Evolutionary conservation across 768 basidiomycete genomes (phyloP).

Genomic region (Termitomyces heimii): DNA sequence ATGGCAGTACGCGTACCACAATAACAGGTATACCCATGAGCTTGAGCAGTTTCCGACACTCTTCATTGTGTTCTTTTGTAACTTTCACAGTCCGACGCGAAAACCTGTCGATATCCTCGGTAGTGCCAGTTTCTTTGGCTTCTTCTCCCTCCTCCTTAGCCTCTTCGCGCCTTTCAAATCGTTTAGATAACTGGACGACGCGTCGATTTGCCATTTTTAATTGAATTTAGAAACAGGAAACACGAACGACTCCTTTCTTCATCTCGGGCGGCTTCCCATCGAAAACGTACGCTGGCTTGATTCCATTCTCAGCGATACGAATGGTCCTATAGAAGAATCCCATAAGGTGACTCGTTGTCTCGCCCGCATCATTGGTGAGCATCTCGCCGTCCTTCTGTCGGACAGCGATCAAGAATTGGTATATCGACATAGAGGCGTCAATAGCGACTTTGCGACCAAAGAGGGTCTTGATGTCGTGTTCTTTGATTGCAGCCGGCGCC

Average conservation of each 20-base stretch:
- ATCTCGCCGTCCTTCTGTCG: slow-evolving; percentile 94
- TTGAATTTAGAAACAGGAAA: background rate
- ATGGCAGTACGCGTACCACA: slow-evolving; percentile 46
- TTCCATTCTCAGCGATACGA: slow-evolving; percentile 96
- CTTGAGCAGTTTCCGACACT: slow-evolving; percentile 78
- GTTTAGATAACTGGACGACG: slow-evolving; percentile 76
- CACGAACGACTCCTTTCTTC: slow-evolving; percentile 92
- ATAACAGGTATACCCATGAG: slow-evolving; percentile 98
- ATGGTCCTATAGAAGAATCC: slow-evolving; percentile 98
- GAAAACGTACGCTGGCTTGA: slow-evolving; percentile 97
- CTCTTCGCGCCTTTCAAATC: slow-evolving; percentile 86
- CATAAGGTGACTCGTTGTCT: slow-evolving; percentile 98
- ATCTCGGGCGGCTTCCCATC: slow-evolving; percentile 98
- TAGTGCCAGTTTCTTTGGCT: slow-evolving; percentile 93
- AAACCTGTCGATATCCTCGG: slow-evolving; percentile 89
- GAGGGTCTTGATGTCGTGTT: slow-evolving; percentile 94
- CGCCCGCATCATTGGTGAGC: slow-evolving; percentile 95
- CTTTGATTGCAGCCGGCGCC: slow-evolving; percentile 83
- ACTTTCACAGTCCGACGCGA: slow-evolving; percentile 90
- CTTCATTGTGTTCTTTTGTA: slow-evolving; percentile 93
- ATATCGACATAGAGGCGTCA: slow-evolving; percentile 96
- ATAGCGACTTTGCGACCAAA: slow-evolving; percentile 98
- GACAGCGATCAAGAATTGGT: slow-evolving; percentile 97
- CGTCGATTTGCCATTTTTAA: background rate
- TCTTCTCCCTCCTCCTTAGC: slow-evolving; percentile 95